Conservation (phyloP, 441 rosid genomes). For the Populus tomentosa region DNA sequence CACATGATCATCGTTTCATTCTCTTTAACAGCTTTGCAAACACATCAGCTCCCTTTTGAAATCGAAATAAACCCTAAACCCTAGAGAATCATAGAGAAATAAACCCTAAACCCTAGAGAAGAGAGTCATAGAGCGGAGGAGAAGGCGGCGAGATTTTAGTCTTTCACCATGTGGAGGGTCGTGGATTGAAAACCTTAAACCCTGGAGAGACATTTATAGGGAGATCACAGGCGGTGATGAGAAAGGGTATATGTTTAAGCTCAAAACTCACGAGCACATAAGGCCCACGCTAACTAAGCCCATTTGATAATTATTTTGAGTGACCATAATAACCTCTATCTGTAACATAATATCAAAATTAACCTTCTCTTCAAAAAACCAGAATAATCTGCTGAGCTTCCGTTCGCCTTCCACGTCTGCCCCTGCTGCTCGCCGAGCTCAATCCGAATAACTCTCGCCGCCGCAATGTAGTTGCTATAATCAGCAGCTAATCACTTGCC, state of each 20-base stretch:
- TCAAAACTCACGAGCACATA: neutral
- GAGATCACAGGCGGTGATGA: neutral
- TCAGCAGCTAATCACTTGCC: neutral
- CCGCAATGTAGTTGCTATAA: neutral
- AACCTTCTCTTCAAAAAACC: neutral
- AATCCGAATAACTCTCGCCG: neutral
- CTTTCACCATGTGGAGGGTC: neutral
- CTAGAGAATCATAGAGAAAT: too few relatives aligned
- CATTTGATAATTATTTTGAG: neutral
- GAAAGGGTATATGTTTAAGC: neutral
- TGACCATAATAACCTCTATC: neutral
- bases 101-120: too few relatives aligned
- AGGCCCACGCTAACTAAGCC: neutral
- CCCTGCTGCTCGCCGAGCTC: neutral
- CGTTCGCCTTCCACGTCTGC: neutral
- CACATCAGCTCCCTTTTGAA: neutral
- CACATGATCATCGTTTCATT: conserved; percentile 14
- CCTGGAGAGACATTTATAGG: neutral
- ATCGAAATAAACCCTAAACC: neutral
- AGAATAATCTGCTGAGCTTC: neutral
- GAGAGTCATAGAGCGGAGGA: neutral
- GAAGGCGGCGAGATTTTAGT: neutral
- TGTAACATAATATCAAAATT: neutral
- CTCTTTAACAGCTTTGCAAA: neutral
- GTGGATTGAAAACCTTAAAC: neutral